phyloP scores from a whole-genome alignment of 805 yeast species.

The baker's yeast (Saccharomyces cerevisiae) region DNA sequence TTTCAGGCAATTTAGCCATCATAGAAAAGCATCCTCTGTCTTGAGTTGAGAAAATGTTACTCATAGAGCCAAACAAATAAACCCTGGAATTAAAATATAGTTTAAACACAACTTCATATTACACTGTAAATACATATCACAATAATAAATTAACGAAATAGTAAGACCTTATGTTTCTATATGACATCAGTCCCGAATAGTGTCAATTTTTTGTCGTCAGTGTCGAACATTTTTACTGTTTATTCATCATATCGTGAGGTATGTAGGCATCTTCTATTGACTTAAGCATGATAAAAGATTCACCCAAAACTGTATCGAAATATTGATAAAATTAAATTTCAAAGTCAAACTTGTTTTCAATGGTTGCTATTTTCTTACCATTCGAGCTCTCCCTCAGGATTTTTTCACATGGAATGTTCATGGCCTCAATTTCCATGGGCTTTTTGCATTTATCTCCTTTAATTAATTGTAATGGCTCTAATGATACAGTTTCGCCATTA shows the following conservation, averaged over 20 bases:
- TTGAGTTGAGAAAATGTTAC: constrained; percentile 46
- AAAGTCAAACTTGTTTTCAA: constrained; percentile 44
- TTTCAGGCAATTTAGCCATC: constrained; percentile 42
- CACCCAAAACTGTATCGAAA: constrained; percentile 41
- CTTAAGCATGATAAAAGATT: constrained; percentile 58
- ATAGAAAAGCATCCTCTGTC: constrained; percentile 61
- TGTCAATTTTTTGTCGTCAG: constrained; percentile 33
- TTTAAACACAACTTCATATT: constrained; percentile 48
- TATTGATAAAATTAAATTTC: constrained; percentile 47
- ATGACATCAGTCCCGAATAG: too few relatives aligned
- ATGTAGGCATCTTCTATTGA: constrained; percentile 46
- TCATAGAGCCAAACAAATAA: constrained; percentile 37
- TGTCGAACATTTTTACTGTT: constrained; percentile 35
- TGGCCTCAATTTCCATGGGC: constrained; percentile 21
- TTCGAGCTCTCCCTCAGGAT: constrained; percentile 3
- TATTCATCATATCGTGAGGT: constrained; percentile 67
- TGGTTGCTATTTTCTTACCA: constrained; percentile 30
- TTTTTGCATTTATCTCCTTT: constrained; percentile 18
- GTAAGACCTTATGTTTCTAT: too few relatives aligned
- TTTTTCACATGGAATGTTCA: constrained; percentile 22
- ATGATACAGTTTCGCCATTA: constrained; percentile 4
- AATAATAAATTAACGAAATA: too few relatives aligned
- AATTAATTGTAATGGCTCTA: constrained; percentile 14
- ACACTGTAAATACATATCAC: too few relatives aligned
- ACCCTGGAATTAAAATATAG: constrained; percentile 33